These are phyloP conservation scores for Phyllostachys edulis DNA, from an alignment of 176 grass and related monocot species.

Conservation along the genomic window DNA sequence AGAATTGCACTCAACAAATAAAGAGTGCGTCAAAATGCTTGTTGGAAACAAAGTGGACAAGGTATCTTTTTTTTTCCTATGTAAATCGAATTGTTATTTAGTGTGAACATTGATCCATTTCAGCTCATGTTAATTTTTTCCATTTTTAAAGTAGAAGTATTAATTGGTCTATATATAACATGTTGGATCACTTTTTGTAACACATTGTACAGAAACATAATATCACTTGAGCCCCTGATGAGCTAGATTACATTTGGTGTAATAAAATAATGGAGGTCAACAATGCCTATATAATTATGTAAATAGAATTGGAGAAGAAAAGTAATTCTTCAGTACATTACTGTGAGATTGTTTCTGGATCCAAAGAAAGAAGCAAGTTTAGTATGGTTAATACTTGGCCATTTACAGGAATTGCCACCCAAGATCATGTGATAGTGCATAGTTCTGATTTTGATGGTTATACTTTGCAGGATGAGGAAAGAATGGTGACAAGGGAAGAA, in stretches of 20 bases:
- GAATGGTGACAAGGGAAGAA: constrained; percentile 90
- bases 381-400: not conserved
- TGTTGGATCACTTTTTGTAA: not conserved
- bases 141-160: not conserved
- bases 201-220: not conserved
- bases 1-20: constrained; percentile 78
- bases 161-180: not conserved
- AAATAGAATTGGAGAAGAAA: not conserved
- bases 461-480: constrained; percentile 68
- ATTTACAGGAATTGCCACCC: constrained; percentile 2
- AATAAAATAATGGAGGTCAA: not conserved
- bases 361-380: not conserved
- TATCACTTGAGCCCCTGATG: not conserved
- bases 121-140: not conserved
- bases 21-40: constrained; percentile 86
- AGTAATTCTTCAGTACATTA: not conserved
- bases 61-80: constrained; percentile 45
- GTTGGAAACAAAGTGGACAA: constrained; percentile 98
- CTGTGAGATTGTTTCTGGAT: not conserved
- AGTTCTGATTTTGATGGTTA: constrained; percentile 24
- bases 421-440: constrained; percentile 3
- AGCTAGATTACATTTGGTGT: not conserved
- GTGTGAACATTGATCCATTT: not conserved
- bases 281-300: not conserved
- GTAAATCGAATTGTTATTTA: not conserved